Conservation (phyloP, 2,329 filamentous ascomycete genomes). For the Ophiostoma triangulosporum region DNA sequence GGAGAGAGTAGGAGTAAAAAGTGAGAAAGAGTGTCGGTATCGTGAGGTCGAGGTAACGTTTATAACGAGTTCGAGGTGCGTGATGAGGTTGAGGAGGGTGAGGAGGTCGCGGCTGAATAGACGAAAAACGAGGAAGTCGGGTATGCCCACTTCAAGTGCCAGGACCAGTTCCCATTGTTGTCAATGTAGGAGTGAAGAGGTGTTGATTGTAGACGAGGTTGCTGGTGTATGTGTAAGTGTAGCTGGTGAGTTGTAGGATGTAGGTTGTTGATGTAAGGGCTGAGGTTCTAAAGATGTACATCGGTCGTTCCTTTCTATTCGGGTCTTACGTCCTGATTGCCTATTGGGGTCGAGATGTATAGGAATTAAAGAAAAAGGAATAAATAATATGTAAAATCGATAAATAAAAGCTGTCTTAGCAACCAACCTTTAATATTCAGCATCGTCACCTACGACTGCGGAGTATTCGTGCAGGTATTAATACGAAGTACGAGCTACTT, state of each 20-base stretch:
- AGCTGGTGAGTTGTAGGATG: neutral
- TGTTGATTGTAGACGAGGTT: neutral
- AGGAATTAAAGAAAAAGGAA: neutral
- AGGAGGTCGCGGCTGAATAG: too few relatives aligned
- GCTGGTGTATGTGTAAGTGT: neutral
- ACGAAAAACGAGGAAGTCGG: neutral
- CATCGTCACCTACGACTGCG: neutral
- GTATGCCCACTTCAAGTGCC: neutral
- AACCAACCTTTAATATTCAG: neutral
- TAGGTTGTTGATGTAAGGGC: neutral
- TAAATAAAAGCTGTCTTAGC: neutral
- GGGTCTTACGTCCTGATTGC: neutral
- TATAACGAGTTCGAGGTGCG: neutral
- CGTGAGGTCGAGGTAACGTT: too few relatives aligned
- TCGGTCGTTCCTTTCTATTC: neutral
- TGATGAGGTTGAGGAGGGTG: neutral
- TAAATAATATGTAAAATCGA: neutral
- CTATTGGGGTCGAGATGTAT: neutral
- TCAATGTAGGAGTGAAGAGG: neutral
- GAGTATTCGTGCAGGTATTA: neutral
- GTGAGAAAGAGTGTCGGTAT: too few relatives aligned
- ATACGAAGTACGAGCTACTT: neutral
- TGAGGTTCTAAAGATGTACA: neutral
- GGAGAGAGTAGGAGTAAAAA: neutral
- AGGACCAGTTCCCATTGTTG: neutral